A percentile compares a stretch with the other conserved stretches of the same genome.
Conservation (phyloP, 768 basidiomycete species). For the Infundibulicybe gibba region DNA sequence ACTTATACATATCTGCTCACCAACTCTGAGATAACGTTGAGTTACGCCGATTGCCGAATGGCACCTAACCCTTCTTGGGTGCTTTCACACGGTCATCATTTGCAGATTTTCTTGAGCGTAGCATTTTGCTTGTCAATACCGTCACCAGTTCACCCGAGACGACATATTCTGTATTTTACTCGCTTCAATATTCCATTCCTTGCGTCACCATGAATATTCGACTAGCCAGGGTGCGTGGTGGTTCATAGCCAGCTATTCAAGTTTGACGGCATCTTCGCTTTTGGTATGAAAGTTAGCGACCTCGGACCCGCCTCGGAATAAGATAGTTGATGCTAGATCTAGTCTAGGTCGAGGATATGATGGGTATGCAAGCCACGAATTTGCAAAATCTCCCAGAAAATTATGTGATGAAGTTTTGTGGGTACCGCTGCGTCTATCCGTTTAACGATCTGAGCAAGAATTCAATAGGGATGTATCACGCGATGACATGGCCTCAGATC, state of each 20-base stretch:
- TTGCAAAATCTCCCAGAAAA: slow-evolving; percentile 92
- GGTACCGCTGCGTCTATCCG: slow-evolving; percentile 14
- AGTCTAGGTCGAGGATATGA: slow-evolving; percentile 76
- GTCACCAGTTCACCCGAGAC: too few species aligned
- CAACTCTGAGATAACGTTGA: too few species aligned
- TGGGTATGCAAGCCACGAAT: slow-evolving; percentile 93
- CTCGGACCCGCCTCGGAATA: neutral
- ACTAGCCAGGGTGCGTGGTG: slow-evolving; percentile 34
- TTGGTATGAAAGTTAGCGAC: neutral
- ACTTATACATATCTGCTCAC: too few species aligned
- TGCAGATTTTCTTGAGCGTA: too few species aligned
- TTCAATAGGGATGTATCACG: slow-evolving; percentile 77
- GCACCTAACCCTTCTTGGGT: too few species aligned
- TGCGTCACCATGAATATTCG: slow-evolving; percentile 43
- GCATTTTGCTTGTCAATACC: too few species aligned
- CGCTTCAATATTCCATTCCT: too few species aligned
- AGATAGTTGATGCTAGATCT: neutral
- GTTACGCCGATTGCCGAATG: too few species aligned
- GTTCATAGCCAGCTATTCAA: slow-evolving; percentile 5
- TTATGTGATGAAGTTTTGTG: slow-evolving; percentile 80
- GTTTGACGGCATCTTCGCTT: slow-evolving; percentile 7
- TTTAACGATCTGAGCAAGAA: neutral
- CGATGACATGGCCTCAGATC: slow-evolving; percentile 89
- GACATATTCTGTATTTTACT: too few species aligned
- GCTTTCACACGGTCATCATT: too few species aligned